Evolutionary conservation across 2,329 filamentous ascomycete species (phyloP).

Genomic region (Aspergillus sp.): DNA sequence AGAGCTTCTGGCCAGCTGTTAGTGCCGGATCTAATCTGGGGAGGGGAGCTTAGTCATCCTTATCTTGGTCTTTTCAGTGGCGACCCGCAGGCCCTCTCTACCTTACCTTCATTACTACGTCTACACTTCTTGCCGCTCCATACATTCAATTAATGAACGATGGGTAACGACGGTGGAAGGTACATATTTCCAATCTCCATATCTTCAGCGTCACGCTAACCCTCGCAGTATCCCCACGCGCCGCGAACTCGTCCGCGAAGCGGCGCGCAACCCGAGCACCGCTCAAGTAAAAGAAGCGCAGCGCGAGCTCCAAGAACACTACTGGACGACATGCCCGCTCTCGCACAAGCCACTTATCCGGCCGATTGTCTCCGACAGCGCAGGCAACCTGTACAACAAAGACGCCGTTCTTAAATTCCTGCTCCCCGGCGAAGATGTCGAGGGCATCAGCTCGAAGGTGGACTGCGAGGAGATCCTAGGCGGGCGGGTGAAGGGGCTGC

Average conservation of each 20-base stretch:
- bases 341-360: constrained; percentile 71
- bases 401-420: constrained; percentile 76
- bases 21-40: constrained; percentile 26
- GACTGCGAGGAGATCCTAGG: constrained; percentile 62
- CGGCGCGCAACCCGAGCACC: constrained; percentile 75
- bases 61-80: constrained; percentile 18
- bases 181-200: constrained; percentile 23
- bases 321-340: constrained; percentile 85
- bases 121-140: no score
- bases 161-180: constrained; percentile 97
- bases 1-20: constrained; percentile 40
- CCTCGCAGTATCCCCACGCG: constrained; percentile 76
- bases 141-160: constrained; percentile 34
- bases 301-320: constrained; percentile 78
- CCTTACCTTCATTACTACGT: no score
- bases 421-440: constrained; percentile 55
- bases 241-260: constrained; percentile 92
- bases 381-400: constrained; percentile 90
- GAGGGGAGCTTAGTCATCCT: constrained; percentile 28
- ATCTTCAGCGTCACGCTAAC: constrained; percentile 2
- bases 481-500: constrained; percentile 70
- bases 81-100: not conserved
- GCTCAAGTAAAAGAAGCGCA: constrained; percentile 86
- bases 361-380: constrained; percentile 79
- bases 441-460: constrained; percentile 50